Evolutionary conservation across 148 eudicot species (phyloP).

Genomic region (Rhododendron molle): DNA sequence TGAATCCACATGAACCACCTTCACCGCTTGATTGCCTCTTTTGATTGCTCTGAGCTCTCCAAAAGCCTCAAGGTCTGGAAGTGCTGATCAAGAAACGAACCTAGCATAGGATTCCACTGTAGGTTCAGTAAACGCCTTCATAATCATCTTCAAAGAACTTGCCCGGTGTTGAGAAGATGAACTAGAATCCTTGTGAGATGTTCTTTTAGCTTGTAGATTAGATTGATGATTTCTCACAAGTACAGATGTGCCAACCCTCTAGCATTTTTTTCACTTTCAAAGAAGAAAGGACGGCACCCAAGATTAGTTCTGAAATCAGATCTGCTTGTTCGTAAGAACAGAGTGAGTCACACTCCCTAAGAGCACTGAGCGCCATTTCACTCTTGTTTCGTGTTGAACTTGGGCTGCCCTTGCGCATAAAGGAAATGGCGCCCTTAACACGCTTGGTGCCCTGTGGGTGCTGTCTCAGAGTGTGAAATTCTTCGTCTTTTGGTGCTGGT

Average conservation of each 20-base stretch:
- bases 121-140: background rate
- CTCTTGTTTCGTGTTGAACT: background rate
- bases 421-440: background rate
- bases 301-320: background rate
- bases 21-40: background rate
- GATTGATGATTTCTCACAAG: background rate
- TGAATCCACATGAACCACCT: background rate
- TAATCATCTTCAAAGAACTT: background rate
- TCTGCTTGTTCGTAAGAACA: background rate
- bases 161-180: background rate
- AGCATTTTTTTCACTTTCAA: background rate
- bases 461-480: background rate
- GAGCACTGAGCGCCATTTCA: background rate
- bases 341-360: background rate
- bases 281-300: background rate
- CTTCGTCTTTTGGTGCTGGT: background rate
- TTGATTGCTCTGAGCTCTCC: background rate
- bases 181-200: background rate
- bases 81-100: background rate
- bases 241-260: no score
- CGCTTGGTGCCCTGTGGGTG: background rate
- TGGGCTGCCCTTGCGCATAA: background rate
- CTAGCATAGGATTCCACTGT: background rate
- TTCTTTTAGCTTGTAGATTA: background rate
- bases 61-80: background rate